These are phyloP conservation scores for Amoebophrya sp. DNA, from an alignment of 169 alveolate species.

Conservation along the genomic window DNA sequence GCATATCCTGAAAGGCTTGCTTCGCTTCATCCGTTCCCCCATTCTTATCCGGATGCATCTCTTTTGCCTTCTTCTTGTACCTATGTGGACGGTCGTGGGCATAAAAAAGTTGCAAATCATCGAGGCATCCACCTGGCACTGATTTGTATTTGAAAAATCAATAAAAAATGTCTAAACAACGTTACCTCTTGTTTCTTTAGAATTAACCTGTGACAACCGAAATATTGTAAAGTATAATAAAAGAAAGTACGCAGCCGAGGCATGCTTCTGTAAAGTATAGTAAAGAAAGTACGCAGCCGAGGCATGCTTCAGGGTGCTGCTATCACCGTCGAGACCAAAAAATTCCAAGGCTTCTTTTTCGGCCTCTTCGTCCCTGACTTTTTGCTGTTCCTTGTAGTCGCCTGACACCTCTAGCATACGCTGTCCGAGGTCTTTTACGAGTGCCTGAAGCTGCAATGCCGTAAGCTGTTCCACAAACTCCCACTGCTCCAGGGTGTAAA, in stretches of 20 bases:
- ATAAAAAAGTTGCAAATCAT: no score
- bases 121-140: no score
- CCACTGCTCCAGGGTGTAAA: no score
- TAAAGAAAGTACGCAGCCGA: no score
- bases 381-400: neutral
- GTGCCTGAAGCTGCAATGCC: neutral
- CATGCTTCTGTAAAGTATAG: no score
- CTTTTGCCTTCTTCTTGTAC: neutral
- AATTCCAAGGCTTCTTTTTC: neutral
- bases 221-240: no score
- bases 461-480: neutral
- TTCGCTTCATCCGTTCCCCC: constrained; percentile 3
- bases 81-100: no score
- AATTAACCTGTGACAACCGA: no score
- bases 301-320: neutral
- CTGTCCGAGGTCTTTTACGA: neutral
- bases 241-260: neutral
- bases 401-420: neutral
- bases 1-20: neutral
- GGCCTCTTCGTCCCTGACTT: neutral
- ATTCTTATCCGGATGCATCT: neutral
- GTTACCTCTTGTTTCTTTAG: no score
- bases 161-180: no score
- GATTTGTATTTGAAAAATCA: no score
- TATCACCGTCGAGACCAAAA: neutral